Percentiles rank a stretch among this genome's conserved stretches.
These are phyloP conservation scores for Dryas integrifolia DNA, from an alignment of 331 rosid genomes.

Conservation along the genomic window DNA sequence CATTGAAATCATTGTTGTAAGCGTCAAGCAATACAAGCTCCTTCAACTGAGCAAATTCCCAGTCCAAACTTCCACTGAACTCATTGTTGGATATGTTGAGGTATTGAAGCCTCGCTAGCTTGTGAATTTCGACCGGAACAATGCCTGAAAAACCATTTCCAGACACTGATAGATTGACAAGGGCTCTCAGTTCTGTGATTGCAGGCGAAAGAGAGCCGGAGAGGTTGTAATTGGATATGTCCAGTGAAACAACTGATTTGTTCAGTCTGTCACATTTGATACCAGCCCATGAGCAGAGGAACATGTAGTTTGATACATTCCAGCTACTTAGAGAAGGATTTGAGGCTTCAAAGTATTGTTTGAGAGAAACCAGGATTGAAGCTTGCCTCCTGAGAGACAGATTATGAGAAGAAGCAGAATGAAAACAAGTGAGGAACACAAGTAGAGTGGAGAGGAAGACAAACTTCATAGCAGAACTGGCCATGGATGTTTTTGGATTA, in stretches of 20 bases:
- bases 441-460: conserved; percentile 20
- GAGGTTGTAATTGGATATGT: conserved; percentile 59
- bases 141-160: conserved; percentile 57
- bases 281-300: conserved; percentile 73
- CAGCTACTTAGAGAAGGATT: conserved; percentile 46
- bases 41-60: conserved; percentile 46
- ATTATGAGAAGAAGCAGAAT: conserved; percentile 45
- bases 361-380: conserved; percentile 58
- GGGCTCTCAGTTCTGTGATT: conserved; percentile 52
- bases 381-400: conserved; percentile 57
- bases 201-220: conserved; percentile 67
- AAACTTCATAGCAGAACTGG: conserved; percentile 30
- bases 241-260: conserved; percentile 53
- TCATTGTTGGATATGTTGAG: conserved; percentile 78
- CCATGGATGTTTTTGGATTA: conserved; percentile 17
- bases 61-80: conserved; percentile 58
- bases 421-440: conserved; percentile 16
- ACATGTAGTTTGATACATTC: conserved; percentile 53
- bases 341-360: conserved; percentile 46
- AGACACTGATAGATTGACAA: conserved; percentile 49
- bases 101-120: conserved; percentile 39
- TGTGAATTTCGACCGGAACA: conserved; percentile 48
- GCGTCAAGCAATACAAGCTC: conserved; percentile 62
- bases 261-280: conserved; percentile 53
- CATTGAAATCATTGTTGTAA: conserved; percentile 66